Evolutionary conservation across 345 rosid genomes (phyloP), one percentile per base, ranked within the genome.

Genomic region (Diplotaxis tenuifolia): DNA sequence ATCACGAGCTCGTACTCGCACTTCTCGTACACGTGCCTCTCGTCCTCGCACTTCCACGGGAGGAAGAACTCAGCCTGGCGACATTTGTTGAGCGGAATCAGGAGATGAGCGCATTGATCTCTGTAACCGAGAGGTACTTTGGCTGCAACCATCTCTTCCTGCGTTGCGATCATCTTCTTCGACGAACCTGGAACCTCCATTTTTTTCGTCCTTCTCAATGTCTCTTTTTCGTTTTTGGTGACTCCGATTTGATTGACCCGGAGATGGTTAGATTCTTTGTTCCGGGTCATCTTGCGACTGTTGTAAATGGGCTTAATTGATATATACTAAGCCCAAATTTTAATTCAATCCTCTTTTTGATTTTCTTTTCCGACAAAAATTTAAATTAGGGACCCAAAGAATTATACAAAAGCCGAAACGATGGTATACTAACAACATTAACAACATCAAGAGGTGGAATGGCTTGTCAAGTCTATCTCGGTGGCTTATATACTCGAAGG

Each of bases 151-250:
- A 96, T 92, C 82, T 96, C 99, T 57, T 73, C 95, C 56, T 88
- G 98, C 0, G 98, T 90, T 57, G 99, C 97, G 54, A 96, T 86
- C 98, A 96, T 96, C 85, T 90, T 89, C 91, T 88, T 96, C 80
- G 99, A 90, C 29, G 98, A 90, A 76, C 98, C 97, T 59, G 68
- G 77, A 32, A 84, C 88, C 71, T 89, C 97, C 99, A 92, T 94
- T 63, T 4, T n/a, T n/a, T n/a, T n/a, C n/a, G n/a, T 77, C 45
- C 2, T 7, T 23, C 9, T 76, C 53, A 76, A 55, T 67, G 65
- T 45, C 50, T 45, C 50, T 31, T 21, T 32, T 0, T 54, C 36
- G 2, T 20, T 22, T 75, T 50, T 68, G 0, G 36, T 58, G 73
- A 28, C 60, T 40, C 53, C 32, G 56, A 53, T 60, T 60, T 68